A percentile compares a stretch with the other conserved stretches of the same genome.
Conservation (phyloP, 2,329 filamentous ascomycete species). For the Penicillium sp. region DNA sequence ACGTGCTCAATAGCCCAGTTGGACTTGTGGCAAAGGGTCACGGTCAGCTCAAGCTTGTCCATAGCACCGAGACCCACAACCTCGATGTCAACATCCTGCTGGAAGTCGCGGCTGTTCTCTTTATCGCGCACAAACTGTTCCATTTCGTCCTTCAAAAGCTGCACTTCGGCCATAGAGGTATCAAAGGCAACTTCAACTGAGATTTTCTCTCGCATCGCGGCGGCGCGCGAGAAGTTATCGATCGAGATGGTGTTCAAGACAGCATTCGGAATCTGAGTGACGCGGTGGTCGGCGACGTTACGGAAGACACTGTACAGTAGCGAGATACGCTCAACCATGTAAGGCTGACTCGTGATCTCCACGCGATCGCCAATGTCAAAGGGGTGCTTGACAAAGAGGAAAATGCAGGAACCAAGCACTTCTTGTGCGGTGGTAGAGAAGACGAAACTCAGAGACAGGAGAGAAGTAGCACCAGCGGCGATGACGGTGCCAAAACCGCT, state of each 20-base stretch:
- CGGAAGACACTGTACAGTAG: constrained; percentile 92
- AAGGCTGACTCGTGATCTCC: constrained; percentile 70
- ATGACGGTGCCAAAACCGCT: constrained; percentile 83
- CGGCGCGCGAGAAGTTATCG: constrained; percentile 89
- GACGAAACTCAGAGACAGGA: constrained; percentile 95
- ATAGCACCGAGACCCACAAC: constrained; percentile 80
- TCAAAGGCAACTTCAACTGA: constrained; percentile 82
- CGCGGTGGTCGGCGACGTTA: constrained; percentile 79
- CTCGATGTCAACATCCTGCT: constrained; percentile 78
- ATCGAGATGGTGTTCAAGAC: constrained; percentile 91
- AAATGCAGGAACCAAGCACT: constrained; percentile 97
- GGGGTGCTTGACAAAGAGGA: constrained; percentile 97
- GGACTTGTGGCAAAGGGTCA: constrained; percentile 89
- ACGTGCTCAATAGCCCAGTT: constrained; percentile 89
- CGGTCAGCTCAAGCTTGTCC: constrained; percentile 82
- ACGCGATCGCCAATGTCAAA: constrained; percentile 96
- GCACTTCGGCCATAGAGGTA: constrained; percentile 87
- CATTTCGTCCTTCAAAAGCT: constrained; percentile 83
- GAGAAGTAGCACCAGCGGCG: constrained; percentile 85
- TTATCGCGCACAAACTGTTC: constrained; percentile 79
- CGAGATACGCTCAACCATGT: constrained; percentile 92
- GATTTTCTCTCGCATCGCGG: constrained; percentile 87
- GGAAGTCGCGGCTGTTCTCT: constrained; percentile 90
- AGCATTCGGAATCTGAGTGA: constrained; percentile 86
- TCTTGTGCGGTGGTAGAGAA: constrained; percentile 92